Base-by-base conservation (phyloP, 164 flowering plant species). In the Vitis vinifera region DNA sequence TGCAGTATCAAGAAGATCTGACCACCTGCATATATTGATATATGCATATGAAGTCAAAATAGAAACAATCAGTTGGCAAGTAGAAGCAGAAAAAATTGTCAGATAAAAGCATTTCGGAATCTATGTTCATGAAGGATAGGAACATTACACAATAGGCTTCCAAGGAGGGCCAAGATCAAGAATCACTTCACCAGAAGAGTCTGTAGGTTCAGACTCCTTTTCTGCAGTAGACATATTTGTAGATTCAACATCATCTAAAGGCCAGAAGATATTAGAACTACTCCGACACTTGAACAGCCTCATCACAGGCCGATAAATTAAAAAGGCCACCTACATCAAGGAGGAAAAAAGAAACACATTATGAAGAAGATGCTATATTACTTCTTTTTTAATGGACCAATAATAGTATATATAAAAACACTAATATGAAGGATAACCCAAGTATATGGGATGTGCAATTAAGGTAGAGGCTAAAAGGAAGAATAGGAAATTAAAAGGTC, bases 281-380 rank as follows among this genome's bases (percentile, higher is more conserved):
- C 76, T 77, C 52, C 72, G 80, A 74, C 86, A 80, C 84, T 85
- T 89, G 79, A 88, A 96, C 51, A 89, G 89, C 83, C 98, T 91
- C 93, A 96, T 91, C 44, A 93, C 92, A 66, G 99, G 99, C 23
- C 99, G 95, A 75, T 86, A 93, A 59, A 96, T 89, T 61, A 96
- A 75, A 75, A 96, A 96, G 2, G 97, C 99, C 63, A 96, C 99
- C 99, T 96, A 78, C 15, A 68, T 1, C 11, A 60, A 63, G 58
- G 60, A 77, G 65, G 65, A 44, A 51, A 51, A 63, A 14, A 16
- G 27, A 16, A 68, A 10, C 23, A 49, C 19, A 47, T 15, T 12
- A 49, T 16, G 17, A 17, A 16, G 12, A 16, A 12, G 7, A 63
- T 16, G 29, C 51, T 37, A 6, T 6, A 37, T 37, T 37, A 37